phyloP scores from a whole-genome alignment of 768 basidiomycete species.

The Suillus sp. region DNA sequence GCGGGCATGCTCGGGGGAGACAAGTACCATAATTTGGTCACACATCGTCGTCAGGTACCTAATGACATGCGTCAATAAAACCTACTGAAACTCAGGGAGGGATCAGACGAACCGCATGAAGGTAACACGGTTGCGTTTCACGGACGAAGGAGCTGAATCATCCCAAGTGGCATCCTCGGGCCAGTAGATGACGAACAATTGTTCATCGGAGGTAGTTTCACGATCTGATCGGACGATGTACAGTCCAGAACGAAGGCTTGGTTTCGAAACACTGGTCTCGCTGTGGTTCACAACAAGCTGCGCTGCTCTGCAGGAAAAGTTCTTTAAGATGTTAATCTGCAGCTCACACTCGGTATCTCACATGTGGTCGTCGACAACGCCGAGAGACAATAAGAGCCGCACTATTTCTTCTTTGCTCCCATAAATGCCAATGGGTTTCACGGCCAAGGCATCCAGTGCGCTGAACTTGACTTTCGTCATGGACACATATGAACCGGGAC shows the following conservation, averaged over 20 bases:
- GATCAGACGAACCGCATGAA: slow-evolving; percentile 56
- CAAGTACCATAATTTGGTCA: slow-evolving; percentile 54
- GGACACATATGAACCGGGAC: slow-evolving; percentile 53
- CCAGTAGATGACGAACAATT: slow-evolving; percentile 59
- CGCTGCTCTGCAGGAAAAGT: slow-evolving; percentile 4
- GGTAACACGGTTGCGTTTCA: slow-evolving; percentile 54
- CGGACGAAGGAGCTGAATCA: slow-evolving; percentile 45
- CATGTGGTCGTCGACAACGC: slow-evolving; percentile 41
- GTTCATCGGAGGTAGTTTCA: slow-evolving; percentile 16
- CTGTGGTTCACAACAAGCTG: slow-evolving; percentile 11
- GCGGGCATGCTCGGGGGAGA: slow-evolving; percentile 50
- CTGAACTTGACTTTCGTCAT: slow-evolving; percentile 61
- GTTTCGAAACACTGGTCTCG: slow-evolving; percentile 10
- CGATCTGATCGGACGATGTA: slow-evolving; percentile 38
- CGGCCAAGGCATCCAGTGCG: slow-evolving; percentile 44
- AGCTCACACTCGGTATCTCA: slow-evolving; percentile 29
- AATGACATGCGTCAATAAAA: not conserved
- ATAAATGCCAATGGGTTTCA: slow-evolving; percentile 60
- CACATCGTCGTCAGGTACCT: slow-evolving; percentile 63
- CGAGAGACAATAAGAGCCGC: slow-evolving; percentile 41
- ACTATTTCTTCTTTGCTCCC: slow-evolving; percentile 55
- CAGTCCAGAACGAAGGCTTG: slow-evolving; percentile 50
- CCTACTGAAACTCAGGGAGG: not conserved
- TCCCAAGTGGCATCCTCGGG: slow-evolving; percentile 63
- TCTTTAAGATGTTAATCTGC: slow-evolving; percentile 1